phyloP scores from a whole-genome alignment of 768 basidiomycete genomes.

The Fibroporia radiculosa region DNA sequence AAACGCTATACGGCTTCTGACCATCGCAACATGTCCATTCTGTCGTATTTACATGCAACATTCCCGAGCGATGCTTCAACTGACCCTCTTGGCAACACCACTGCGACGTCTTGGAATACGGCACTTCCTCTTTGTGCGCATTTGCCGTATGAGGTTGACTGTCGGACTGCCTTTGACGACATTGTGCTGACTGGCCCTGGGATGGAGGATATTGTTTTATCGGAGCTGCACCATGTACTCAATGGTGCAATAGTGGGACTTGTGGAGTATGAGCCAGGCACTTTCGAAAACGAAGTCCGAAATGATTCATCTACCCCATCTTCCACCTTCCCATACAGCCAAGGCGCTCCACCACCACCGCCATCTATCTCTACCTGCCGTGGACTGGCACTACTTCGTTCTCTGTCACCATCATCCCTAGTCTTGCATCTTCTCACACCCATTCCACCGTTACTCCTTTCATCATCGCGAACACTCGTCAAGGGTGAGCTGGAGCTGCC shows the following conservation, averaged over 20 bases:
- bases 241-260: conserved; percentile 80
- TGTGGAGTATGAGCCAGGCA: conserved; percentile 41
- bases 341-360: conserved; percentile 43
- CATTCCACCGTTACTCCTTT: conserved; percentile 42
- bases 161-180: conserved; percentile 45
- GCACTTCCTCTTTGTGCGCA: conserved; percentile 56
- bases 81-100: conserved; percentile 16
- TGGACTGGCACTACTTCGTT: conserved; percentile 74
- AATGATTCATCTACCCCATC: not conserved
- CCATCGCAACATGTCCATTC: conserved; percentile 55
- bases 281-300: conserved; percentile 26
- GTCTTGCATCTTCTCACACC: conserved; percentile 80
- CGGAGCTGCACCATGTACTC: conserved; percentile 64
- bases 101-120: conserved; percentile 56
- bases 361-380: conserved; percentile 57
- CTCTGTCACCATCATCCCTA: conserved; percentile 33
- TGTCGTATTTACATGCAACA: conserved; percentile 71
- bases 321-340: conserved; percentile 47
- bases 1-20: conserved; percentile 54
- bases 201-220: conserved; percentile 66
- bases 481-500: conserved; percentile 89
- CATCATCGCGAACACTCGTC: conserved; percentile 43
- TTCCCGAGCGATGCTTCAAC: conserved; percentile 21
- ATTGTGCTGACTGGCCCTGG: conserved; percentile 69
- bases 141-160: conserved; percentile 68